These are phyloP conservation scores for Suillus placidus DNA, from an alignment of 768 basidiomycete genomes.

Conservation along the genomic window DNA sequence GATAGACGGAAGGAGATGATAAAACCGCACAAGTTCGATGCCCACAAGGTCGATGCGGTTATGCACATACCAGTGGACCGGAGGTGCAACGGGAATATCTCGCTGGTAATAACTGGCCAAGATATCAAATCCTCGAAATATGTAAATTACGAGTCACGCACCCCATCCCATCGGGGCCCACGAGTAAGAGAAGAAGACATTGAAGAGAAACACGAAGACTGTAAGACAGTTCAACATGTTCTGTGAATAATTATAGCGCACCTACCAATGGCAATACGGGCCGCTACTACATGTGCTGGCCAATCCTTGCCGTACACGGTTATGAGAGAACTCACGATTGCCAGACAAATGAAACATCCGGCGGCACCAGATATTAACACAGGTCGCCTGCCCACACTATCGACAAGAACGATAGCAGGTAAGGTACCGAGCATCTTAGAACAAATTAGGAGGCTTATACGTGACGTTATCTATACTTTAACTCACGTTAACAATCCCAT, in stretches of 20 bases:
- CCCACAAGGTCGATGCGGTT: slow-evolving; percentile 45
- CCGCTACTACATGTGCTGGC: slow-evolving; percentile 30
- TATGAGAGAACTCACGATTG: slow-evolving; percentile 32
- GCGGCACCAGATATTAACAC: slow-evolving; percentile 41
- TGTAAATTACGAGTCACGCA: slow-evolving; percentile 10
- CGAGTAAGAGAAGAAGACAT: slow-evolving; percentile 38
- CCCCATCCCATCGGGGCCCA: slow-evolving; percentile 36
- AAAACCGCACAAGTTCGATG: slow-evolving; percentile 36
- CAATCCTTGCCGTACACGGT: slow-evolving; percentile 33
- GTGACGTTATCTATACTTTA: no score
- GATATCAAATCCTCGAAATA: slow-evolving; percentile 11
- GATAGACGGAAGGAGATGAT: background rate
- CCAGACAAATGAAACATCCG: slow-evolving; percentile 34
- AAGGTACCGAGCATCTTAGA: slow-evolving; percentile 37
- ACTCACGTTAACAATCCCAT: slow-evolving; percentile 37
- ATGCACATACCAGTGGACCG: slow-evolving; percentile 45
- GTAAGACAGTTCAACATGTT: slow-evolving; percentile 22
- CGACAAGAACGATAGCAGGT: slow-evolving; percentile 39
- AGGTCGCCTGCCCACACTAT: slow-evolving; percentile 43
- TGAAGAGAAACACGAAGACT: slow-evolving; percentile 44
- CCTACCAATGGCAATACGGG: slow-evolving; percentile 32
- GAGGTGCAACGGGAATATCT: slow-evolving; percentile 45
- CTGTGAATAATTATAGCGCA: slow-evolving; percentile 21
- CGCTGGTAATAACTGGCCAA: slow-evolving; percentile 40
- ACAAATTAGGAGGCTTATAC: background rate